These are phyloP conservation scores for Candida ulmi DNA, from an alignment of 805 yeast genomes.

Conservation along the genomic window DNA sequence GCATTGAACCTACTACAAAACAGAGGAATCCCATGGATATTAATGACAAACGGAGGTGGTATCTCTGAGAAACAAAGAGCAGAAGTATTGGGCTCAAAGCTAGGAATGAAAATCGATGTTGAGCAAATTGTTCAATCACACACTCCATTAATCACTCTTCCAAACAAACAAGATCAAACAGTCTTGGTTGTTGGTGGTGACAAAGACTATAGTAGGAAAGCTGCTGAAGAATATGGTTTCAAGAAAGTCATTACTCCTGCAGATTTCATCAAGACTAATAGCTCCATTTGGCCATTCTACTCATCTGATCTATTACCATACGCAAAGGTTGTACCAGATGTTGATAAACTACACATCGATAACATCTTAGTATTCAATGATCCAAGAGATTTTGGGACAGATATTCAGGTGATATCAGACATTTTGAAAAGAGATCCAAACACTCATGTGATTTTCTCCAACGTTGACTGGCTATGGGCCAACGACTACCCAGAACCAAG, in stretches of 20 bases:
- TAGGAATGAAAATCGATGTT: slow-evolving; percentile 27
- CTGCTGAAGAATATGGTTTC: slow-evolving; percentile 76
- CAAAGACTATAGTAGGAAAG: slow-evolving; percentile 59
- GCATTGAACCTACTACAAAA: slow-evolving; percentile 52
- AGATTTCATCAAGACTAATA: slow-evolving; percentile 58
- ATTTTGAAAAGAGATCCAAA: slow-evolving; percentile 58
- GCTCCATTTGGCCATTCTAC: slow-evolving; percentile 79
- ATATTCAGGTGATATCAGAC: slow-evolving; percentile 72
- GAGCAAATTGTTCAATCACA: slow-evolving; percentile 79
- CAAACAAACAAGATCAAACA: slow-evolving; percentile 41
- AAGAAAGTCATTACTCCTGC: slow-evolving; percentile 65
- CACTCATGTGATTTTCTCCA: slow-evolving; percentile 73
- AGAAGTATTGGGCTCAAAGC: slow-evolving; percentile 38
- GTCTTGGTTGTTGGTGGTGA: slow-evolving; percentile 86
- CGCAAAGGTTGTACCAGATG: slow-evolving; percentile 21
- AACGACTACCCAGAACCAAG: slow-evolving; percentile 73
- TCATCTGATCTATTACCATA: slow-evolving; percentile 37
- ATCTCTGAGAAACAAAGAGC: slow-evolving; percentile 58
- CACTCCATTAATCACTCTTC: slow-evolving; percentile 71
- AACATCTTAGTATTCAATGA: slow-evolving; percentile 83
- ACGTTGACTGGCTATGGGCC: slow-evolving; percentile 84
- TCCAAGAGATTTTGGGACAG: slow-evolving; percentile 85
- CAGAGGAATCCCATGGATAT: slow-evolving; percentile 64
- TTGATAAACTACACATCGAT: slow-evolving; percentile 34
- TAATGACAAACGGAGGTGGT: slow-evolving; percentile 92